Evolutionary conservation across 176 grass and related monocot genomes (phyloP).

Genomic region (Elymus sibiricus): DNA sequence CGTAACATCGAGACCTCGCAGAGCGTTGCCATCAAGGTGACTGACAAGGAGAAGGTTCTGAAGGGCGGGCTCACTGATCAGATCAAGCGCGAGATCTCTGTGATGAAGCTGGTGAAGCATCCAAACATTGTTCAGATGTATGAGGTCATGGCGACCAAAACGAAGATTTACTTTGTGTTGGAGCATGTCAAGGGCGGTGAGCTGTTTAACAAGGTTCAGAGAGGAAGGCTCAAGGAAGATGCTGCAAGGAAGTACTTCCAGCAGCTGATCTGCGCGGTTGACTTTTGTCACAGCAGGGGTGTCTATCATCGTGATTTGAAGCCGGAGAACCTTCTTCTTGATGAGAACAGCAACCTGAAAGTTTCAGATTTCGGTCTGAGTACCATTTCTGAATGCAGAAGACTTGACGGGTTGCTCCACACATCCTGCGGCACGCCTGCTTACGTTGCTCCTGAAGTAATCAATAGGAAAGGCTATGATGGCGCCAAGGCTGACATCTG

Average conservation of each 20-base stretch:
- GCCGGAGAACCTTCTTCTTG: constrained; percentile 83
- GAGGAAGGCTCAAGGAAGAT: constrained; percentile 87
- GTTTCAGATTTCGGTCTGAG: constrained; percentile 89
- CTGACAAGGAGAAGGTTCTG: constrained; percentile 91
- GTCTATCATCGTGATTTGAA: constrained; percentile 97
- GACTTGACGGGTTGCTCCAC: constrained; percentile 81
- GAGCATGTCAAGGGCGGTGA: constrained; percentile 90
- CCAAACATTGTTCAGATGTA: constrained; percentile 83
- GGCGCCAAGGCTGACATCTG: constrained; percentile 95
- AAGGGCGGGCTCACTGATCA: constrained; percentile 88
- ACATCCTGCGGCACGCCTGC: constrained; percentile 96
- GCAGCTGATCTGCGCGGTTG: constrained; percentile 74
- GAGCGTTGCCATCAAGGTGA: constrained; percentile 91
- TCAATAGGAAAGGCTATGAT: constrained; percentile 86
- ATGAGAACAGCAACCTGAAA: constrained; percentile 87
- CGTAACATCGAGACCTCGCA: constrained; percentile 59
- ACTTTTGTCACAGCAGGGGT: constrained; percentile 86
- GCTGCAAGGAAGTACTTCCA: constrained; percentile 88
- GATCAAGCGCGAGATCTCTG: constrained; percentile 90
- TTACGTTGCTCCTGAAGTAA: constrained; percentile 95
- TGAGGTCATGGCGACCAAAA: constrained; percentile 96
- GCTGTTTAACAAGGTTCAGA: constrained; percentile 74
- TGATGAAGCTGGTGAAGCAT: constrained; percentile 87
- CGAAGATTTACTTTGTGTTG: constrained; percentile 85
- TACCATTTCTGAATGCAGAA: constrained; percentile 58